phyloP scores from a whole-genome alignment of 1,284 basidiomycete species.

The Ustilago esculenta region DNA sequence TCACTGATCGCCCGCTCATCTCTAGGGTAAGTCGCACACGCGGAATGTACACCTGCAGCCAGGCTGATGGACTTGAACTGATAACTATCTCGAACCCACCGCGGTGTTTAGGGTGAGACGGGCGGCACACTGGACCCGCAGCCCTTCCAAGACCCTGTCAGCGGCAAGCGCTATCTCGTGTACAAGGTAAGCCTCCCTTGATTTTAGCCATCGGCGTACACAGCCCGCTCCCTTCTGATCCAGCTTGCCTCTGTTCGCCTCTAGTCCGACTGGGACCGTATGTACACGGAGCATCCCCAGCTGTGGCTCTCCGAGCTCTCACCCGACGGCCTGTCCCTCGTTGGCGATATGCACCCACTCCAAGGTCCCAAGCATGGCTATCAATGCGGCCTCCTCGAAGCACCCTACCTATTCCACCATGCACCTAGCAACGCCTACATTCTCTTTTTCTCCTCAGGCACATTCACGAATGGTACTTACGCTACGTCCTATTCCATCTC shows the following conservation, averaged over 20 bases:
- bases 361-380: conserved; percentile 40
- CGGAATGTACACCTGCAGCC: no score
- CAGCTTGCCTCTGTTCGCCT: no score
- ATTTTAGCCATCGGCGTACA: neutral
- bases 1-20: conserved; percentile 49
- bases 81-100: no score
- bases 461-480: conserved; percentile 50
- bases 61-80: no score
- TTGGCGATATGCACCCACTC: conserved; percentile 44
- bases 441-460: conserved; percentile 57
- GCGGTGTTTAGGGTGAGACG: conserved; percentile 40
- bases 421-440: conserved; percentile 41
- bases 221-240: no score
- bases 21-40: conserved; percentile 23
- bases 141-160: conserved; percentile 50
- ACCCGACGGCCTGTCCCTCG: conserved; percentile 49
- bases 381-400: conserved; percentile 50
- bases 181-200: conserved; percentile 36
- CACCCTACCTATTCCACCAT: conserved; percentile 54
- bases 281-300: conserved; percentile 52
- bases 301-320: conserved; percentile 56
- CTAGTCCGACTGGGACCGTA: conserved; percentile 36
- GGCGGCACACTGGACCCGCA: conserved; percentile 55
- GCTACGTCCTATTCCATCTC: conserved; percentile 54
- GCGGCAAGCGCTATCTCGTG: conserved; percentile 47